Conservation (phyloP, 139 green algal genomes). For the Chlorella sp. region DNA sequence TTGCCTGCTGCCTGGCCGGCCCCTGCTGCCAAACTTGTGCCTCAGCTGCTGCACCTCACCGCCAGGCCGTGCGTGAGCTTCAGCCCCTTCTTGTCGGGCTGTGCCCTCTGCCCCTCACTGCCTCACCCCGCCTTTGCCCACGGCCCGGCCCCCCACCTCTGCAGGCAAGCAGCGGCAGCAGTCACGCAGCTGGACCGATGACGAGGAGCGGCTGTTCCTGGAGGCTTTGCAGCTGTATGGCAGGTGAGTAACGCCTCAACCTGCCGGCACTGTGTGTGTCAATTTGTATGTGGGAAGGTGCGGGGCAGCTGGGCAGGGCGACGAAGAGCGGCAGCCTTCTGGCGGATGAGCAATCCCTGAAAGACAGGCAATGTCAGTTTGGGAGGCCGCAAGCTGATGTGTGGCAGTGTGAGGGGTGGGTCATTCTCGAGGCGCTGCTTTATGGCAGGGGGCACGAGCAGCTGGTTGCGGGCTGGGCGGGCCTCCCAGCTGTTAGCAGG, state of each 20-base stretch:
- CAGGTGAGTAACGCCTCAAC: constrained; percentile 44
- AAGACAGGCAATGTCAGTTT: not conserved
- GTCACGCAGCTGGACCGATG: constrained; percentile 68
- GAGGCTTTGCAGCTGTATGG: constrained; percentile 71
- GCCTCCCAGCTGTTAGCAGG: not conserved
- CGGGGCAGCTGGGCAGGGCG: not conserved
- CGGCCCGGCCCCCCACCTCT: not conserved
- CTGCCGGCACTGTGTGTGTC: no score
- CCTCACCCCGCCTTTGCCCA: not conserved
- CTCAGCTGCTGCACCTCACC: not conserved
- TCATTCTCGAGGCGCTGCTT: not conserved
- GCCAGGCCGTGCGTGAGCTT: not conserved
- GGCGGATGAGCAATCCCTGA: not conserved
- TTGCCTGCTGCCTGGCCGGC: not conserved
- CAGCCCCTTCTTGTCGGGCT: not conserved
- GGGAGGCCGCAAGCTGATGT: constrained; percentile 35
- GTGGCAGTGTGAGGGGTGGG: constrained; percentile 32
- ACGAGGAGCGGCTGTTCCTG: constrained; percentile 79
- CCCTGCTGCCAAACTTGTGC: not conserved
- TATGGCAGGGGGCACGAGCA: not conserved
- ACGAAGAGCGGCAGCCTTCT: no score
- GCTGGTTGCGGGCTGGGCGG: not conserved
- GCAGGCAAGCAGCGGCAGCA: constrained; percentile 48
- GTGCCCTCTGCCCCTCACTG: not conserved
- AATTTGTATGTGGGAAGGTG: not conserved